phyloP scores from a whole-genome alignment of 108 stramenopile genomes.

The Pseudonitzschia multiseries region DNA sequence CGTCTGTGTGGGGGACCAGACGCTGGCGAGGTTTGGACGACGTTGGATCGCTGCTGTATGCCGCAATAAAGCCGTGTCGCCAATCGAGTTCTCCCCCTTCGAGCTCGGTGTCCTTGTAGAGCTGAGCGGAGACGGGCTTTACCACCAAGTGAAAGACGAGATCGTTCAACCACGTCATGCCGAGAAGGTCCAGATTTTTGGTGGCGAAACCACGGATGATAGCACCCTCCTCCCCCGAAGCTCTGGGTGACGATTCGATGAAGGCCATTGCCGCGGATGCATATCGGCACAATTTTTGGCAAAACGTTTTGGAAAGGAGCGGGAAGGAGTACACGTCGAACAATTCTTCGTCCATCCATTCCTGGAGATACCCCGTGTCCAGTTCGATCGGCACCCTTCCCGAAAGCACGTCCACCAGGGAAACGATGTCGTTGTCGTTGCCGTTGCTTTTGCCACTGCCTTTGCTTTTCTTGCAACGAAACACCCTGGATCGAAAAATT shows the following conservation, averaged over 20 bases:
- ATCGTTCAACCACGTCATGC: constrained; percentile 73
- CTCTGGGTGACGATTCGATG: constrained; percentile 16
- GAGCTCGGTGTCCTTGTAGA: constrained; percentile 56
- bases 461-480: too few species aligned
- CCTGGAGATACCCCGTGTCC: constrained; percentile 52
- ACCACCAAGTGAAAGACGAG: constrained; percentile 69
- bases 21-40: constrained; percentile 51
- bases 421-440: constrained; percentile 19
- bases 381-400: constrained; percentile 54
- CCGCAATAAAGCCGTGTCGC: constrained; percentile 80
- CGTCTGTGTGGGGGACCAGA: constrained; percentile 82
- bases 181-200: constrained; percentile 65
- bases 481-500: constrained; percentile 37
- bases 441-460: constrained; percentile 20
- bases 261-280: constrained; percentile 1
- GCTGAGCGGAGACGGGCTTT: constrained; percentile 59
- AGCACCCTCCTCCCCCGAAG: too few species aligned
- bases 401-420: constrained; percentile 48
- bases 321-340: constrained; percentile 78
- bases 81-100: constrained; percentile 62
- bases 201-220: neutral
- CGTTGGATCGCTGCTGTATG: constrained; percentile 59
- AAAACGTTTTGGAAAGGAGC: constrained; percentile 48
- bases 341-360: constrained; percentile 68
- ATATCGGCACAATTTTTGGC: constrained; percentile 25